Evolutionary conservation across 768 basidiomycete genomes (phyloP), one percentile per base, ranked within the genome.

Genomic region (Amanita inopinata): DNA sequence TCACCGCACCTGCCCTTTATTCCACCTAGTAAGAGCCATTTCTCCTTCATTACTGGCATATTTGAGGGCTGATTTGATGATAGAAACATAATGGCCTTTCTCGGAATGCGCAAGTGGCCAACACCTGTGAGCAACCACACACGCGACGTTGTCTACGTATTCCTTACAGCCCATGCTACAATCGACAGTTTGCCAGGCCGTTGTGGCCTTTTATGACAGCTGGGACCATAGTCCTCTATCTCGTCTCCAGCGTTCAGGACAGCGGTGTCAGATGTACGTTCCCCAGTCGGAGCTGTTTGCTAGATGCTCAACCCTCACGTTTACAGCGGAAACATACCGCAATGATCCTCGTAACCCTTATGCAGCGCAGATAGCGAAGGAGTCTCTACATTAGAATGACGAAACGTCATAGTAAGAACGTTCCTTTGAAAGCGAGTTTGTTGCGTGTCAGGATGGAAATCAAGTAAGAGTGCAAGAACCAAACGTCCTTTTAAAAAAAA

Each of bases 261-360:
- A 56, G 68, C n/a, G 80, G 66, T 45, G 71, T 88, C 45, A 69
- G 76, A 60, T 79, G 87, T 90, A 59, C 57, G 86, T 78, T n/a
- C n/a, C n/a, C n/a, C n/a, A n/a, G n/a, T n/a, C n/a, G n/a, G n/a
- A n/a, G n/a, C n/a, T n/a, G n/a, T n/a, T n/a, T n/a, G n/a, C n/a
- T n/a, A n/a, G n/a, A n/a, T n/a, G n/a, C n/a, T n/a, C n/a, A n/a
- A n/a, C n/a, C n/a, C n/a, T n/a, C n/a, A n/a, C n/a, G n/a, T n/a
- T n/a, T 37, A 18, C 46, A 85, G 85, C 83, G 46, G 72, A 73
- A 49, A 61, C 69, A 55, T 87, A 73, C 59, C 75, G 76, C 51
- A 80, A 77, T 52, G 83, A 89, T 58, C 76, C 86, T 24, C 77
- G 77, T 57, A 90, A 90, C 71, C 87, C 86, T 27, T 85, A 87